Base-by-base conservation (phyloP, 2,329 filamentous ascomycete species). In the Apiospora saccharicola region DNA sequence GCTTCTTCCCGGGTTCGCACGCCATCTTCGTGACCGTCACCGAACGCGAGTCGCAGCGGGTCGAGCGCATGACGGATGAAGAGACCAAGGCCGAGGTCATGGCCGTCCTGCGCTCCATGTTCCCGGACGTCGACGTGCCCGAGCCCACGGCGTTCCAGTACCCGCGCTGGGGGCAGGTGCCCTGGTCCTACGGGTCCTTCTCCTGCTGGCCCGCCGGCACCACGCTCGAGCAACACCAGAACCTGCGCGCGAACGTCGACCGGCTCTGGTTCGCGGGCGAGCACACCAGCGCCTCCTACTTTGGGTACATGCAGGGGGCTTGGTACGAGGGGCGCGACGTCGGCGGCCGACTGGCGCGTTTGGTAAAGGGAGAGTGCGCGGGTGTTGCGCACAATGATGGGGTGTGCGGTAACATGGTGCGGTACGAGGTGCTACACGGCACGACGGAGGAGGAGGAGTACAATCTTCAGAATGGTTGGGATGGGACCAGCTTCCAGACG, bases 11-110 rank as follows among this genome's bases (percentile, higher is more conserved):
- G 0, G 90, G 85, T 4, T 91, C 88, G 0, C 89, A 90, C 73
- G 92, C 93, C 73, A 82, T 93, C 53, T 92, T 94, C 73, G 90
- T 85, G 2, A 93, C 91, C 0, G 86, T 92, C 0, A 87, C 90
- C 0, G 85, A 86, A 1, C 82, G 85, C 4, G 83, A 92, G 73
- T 85, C 89, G 10, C 90, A 89, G 76, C 84, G 86, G 0, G 85
- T 89, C 1, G 91, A 93, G 78, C 83, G 84, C 51, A 90, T 92
- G 78, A 82, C 86, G 4, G 86, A 92, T 75, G 87, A 88, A 6
- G 81, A 87, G 34, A 92, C 91, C 0, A 83, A 88, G 75, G 80
- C 81, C 0, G 87, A 93, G 78, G 84, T 87, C 46, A 82, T 93
- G 76, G 84, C 79, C 0, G 89, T 92, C 0, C 81, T 93, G 19